Conservation (phyloP, 2,329 filamentous ascomycete genomes). For the Coniochaeta sp. region DNA sequence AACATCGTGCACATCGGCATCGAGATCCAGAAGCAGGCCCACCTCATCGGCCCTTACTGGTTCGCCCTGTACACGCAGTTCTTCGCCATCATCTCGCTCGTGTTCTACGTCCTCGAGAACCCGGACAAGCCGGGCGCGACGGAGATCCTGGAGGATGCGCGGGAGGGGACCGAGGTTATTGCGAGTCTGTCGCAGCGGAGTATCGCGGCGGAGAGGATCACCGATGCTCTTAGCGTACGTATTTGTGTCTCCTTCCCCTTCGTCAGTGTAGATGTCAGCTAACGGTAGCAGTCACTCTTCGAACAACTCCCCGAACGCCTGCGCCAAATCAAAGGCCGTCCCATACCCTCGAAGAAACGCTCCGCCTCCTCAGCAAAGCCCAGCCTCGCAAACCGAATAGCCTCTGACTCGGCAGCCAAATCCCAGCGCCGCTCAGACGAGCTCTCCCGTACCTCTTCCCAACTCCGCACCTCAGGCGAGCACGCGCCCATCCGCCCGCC, state of each 20-base stretch:
- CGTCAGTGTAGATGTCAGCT: background rate
- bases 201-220: conserved; percentile 83
- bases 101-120: conserved; percentile 77
- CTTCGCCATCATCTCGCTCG: conserved; percentile 57
- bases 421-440: conserved; percentile 19
- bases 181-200: conserved; percentile 74
- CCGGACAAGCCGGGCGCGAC: conserved; percentile 66
- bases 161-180: conserved; percentile 77
- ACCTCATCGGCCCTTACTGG: conserved; percentile 79
- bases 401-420: conserved; percentile 13
- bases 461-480: conserved; percentile 8
- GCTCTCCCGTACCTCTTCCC: conserved; percentile 12
- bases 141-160: conserved; percentile 79
- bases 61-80: conserved; percentile 58
- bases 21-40: conserved; percentile 67
- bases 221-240: conserved; percentile 66
- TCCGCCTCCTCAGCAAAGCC: conserved; percentile 36
- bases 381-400: conserved; percentile 19
- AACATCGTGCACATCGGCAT: conserved; percentile 76
- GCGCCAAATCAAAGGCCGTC: conserved; percentile 39
- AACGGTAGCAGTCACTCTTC: conserved; percentile 60
- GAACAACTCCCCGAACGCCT: conserved; percentile 72
- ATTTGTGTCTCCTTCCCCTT: background rate
- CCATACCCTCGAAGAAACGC: conserved; percentile 45
- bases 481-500: conserved; percentile 9